These are phyloP conservation scores for Mucor piriformis DNA, from an alignment of 371 early-diverging fungal species.

Conservation along the genomic window DNA sequence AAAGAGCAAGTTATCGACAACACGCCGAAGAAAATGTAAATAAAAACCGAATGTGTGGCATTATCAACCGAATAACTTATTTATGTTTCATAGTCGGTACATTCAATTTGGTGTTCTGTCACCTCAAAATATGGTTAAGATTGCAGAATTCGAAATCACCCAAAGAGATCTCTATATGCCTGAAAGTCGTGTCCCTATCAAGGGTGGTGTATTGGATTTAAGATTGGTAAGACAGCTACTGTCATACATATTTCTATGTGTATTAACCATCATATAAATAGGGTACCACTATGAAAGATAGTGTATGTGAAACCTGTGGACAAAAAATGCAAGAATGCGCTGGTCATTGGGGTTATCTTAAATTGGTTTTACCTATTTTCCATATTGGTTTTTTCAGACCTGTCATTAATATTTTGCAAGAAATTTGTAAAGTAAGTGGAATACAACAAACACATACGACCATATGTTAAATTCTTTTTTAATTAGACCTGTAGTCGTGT, in stretches of 20 bases:
- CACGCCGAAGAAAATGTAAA: conserved; percentile 82
- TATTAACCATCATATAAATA: conserved; percentile 28
- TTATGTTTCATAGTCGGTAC: conserved; percentile 59
- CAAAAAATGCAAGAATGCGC: conserved; percentile 90
- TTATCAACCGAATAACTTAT: not conserved
- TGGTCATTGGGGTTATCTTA: conserved; percentile 98
- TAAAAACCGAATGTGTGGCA: not conserved
- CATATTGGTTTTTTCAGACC: conserved; percentile 97
- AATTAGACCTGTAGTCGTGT: conserved; percentile 85
- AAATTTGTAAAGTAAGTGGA: conserved; percentile 91
- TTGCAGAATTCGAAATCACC: conserved; percentile 88
- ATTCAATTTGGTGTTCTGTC: conserved; percentile 92
- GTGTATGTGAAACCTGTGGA: conserved; percentile 93
- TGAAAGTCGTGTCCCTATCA: conserved; percentile 77
- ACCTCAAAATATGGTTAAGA: conserved; percentile 79
- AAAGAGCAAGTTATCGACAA: conserved; percentile 80
- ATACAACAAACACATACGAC: not conserved
- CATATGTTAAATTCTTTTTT: too few relatives aligned
- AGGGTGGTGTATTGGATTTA: conserved; percentile 89
- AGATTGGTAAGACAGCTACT: conserved; percentile 63
- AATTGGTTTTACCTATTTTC: conserved; percentile 96
- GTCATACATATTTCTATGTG: not conserved
- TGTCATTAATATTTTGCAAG: conserved; percentile 89
- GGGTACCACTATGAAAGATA: conserved; percentile 89
- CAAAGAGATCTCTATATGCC: conserved; percentile 92